Base-by-base conservation (phyloP, 169 alveolate species). In the Eimeria maxima region DNA sequence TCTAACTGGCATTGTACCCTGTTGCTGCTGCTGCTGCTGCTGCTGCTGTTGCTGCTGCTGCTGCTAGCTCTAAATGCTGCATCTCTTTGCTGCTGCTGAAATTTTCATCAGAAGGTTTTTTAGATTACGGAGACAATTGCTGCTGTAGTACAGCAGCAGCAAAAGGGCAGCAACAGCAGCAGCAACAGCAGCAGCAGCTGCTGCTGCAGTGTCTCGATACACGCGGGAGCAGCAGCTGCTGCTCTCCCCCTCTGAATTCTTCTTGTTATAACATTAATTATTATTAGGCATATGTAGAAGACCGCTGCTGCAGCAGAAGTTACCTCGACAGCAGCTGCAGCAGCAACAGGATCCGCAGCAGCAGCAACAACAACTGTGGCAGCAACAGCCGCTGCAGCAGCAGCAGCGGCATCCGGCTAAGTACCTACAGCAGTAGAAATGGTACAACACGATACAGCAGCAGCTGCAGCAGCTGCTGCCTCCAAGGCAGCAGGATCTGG, bases 381-480 rank as follows among this genome's bases (percentile, higher is more conserved):
- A 74, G 84, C 84, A 74, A 7, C 57, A 74, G 84, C 57, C 29
- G 27, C 84, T 2, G 57, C 84, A 74, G 84, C 50, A 74, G 84
- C 84, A 74, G 57, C 84, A 38, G 84, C 53, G 38, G 84, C 84
- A 74, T 10, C 22, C 29, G 38, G 55, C 50, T 33, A 24, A 50
- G 13, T 47, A 27, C 27, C 69, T 20, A 0, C 55, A 45, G 22
- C 2, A 22, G 69, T 18, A 4, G 18, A 38, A 47, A 78, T 78
- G 89, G 69, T 55, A 47, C 24, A 55, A 57, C 91, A 27, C 55
- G 55, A 8, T 18, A 11, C 50, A 27, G 44, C 47, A 53, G 10
- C 91, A 53, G 91, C 74, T 50, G 91, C 91, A 55, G 91, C 91
- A 55, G 76, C 6, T n/a, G 89, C 89, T 78, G 89, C 89, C 5